These are phyloP conservation scores for Cardamine occulta DNA, from an alignment of 345 rosid genomes.

Conservation along the genomic window DNA sequence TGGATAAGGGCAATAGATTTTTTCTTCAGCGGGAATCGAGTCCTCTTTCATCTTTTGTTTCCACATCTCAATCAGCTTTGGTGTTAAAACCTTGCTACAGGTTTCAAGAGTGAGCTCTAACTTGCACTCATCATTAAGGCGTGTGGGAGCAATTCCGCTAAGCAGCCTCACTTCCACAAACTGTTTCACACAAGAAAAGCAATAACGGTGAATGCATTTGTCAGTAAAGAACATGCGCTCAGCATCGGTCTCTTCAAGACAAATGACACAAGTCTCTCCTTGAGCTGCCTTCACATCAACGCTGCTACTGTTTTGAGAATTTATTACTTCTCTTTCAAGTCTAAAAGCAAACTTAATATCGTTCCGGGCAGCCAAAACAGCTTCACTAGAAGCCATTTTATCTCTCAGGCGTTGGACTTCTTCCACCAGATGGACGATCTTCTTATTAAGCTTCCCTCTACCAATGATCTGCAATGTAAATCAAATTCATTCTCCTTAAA, in stretches of 20 bases:
- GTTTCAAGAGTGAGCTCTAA: conserved; percentile 51
- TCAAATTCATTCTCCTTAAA: not conserved
- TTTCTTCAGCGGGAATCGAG: not conserved
- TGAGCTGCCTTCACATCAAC: conserved; percentile 17
- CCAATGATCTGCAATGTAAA: not conserved
- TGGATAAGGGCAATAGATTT: not conserved
- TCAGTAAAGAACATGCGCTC: not conserved
- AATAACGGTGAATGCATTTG: not conserved
- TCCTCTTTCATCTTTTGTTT: conserved; percentile 35
- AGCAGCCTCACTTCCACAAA: conserved; percentile 26
- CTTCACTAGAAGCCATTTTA: not conserved
- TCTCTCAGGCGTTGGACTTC: not conserved
- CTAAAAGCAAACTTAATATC: not conserved
- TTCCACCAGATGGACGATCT: not conserved
- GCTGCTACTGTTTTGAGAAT: not conserved
- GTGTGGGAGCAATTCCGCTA: conserved; percentile 53
- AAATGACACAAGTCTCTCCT: conserved; percentile 59
- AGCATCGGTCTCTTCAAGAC: conserved; percentile 54
- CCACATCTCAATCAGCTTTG: conserved; percentile 57
- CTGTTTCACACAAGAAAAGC: not conserved
- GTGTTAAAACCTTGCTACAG: conserved; percentile 55
- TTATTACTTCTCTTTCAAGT: not conserved
- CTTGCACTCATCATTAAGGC: conserved; percentile 65
- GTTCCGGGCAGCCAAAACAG: not conserved
- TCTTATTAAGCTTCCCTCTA: not conserved